These are phyloP conservation scores for Neobulgaria alba DNA, from an alignment of 2,329 filamentous ascomycete species.

Conservation along the genomic window DNA sequence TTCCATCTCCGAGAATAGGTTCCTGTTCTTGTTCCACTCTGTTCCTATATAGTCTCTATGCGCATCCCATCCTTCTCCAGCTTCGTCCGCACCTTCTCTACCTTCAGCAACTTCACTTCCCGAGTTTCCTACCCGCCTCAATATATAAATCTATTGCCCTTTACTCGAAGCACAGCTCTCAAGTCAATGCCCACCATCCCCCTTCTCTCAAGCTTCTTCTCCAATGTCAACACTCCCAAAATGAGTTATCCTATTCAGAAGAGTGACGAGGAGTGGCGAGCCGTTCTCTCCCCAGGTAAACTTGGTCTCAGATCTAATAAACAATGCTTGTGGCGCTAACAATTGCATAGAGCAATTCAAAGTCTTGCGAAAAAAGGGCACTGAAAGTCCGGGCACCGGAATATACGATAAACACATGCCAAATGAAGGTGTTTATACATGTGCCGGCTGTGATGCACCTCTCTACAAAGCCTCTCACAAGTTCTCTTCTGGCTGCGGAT, in stretches of 20 bases:
- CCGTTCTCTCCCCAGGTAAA: slow-evolving; percentile 64
- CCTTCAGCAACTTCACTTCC: slow-evolving; percentile 37
- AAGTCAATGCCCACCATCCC: slow-evolving; percentile 70
- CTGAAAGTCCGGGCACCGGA: slow-evolving; percentile 71
- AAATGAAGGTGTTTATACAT: slow-evolving; percentile 69
- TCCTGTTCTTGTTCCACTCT: too few species aligned
- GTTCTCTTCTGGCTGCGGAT: slow-evolving; percentile 93
- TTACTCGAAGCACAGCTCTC: slow-evolving; percentile 32
- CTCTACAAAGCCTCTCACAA: slow-evolving; percentile 92
- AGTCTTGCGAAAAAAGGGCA: slow-evolving; percentile 85
- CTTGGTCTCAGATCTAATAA: background rate
- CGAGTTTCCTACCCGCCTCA: slow-evolving; percentile 16
- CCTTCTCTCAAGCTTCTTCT: slow-evolving; percentile 70
- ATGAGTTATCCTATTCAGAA: slow-evolving; percentile 78
- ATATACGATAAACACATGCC: slow-evolving; percentile 84
- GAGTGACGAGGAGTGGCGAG: slow-evolving; percentile 77
- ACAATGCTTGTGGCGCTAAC: too few species aligned
- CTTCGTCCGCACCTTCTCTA: slow-evolving; percentile 38
- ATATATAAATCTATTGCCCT: slow-evolving; percentile 28
- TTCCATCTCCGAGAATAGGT: slow-evolving; percentile 3
- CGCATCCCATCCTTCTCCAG: slow-evolving; percentile 40
- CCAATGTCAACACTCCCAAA: slow-evolving; percentile 40
- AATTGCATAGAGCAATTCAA: slow-evolving; percentile 75
- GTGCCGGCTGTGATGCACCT: slow-evolving; percentile 76
- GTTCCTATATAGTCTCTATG: slow-evolving; percentile 34